Base-by-base conservation (phyloP, 805 yeast genomes). In the Suhomyces xylopsoci region DNA sequence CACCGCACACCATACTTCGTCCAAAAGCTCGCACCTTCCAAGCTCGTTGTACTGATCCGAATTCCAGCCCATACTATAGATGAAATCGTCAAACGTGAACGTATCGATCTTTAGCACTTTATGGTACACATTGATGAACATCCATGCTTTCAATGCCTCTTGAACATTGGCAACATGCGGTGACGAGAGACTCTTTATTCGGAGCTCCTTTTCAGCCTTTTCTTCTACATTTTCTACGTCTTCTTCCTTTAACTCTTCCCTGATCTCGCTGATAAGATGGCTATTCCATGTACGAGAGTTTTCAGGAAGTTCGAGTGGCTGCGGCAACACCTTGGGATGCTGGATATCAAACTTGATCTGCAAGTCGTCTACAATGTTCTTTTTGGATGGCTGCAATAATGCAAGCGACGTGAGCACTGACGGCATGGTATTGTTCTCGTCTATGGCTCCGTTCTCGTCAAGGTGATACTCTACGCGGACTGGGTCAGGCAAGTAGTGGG, bases 41-140 rank as follows among this genome's bases (percentile, higher is more conserved):
- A 69, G 67, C 2, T 70, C 67, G 36, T 74, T 73, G 49, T 61
- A 67, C 55, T 76, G 78, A 7, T 66, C 65, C 41, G 50, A 57
- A 26, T 72, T 71, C 80, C 84, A 73, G 38, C 73, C 70, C 69
- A 86, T 64, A 9, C 82, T 84, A 51, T 81, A 81, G 7, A 86
- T 63, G 61, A 81, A 88, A 58, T 87, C 96, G 68, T 90, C 97
- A 70, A 87, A 88, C 0, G 93, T 85, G 60, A 88, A 85, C 0
- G 87, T 80, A 60, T 86, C 90, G n/a, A 90, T 68, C 5, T 78
- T 63, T 30, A 90, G 70, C 0, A 90, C 82, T 34, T 78, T 77
- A 58, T 83, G 81, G 65, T 84, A 90, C 48, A 88, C 78, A 64
- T 88, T 88, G 26, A 89, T 66, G 61, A 90, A 90, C 1, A 81